phyloP scores from a whole-genome alignment of 2,329 filamentous ascomycete species.

The Pyrenophora tritici-repentis region DNA sequence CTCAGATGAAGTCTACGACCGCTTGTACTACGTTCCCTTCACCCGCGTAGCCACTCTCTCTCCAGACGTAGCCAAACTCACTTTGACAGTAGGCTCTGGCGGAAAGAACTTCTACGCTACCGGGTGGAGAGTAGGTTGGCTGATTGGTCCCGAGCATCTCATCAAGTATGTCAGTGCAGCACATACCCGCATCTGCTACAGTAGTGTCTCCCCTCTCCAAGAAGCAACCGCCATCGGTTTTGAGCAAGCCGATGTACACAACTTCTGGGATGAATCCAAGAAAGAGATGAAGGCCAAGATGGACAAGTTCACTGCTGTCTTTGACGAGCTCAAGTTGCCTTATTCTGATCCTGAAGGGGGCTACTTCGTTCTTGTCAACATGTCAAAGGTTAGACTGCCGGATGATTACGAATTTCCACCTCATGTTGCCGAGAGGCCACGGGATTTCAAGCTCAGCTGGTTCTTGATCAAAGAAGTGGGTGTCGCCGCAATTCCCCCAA shows the following conservation, averaged over 20 bases:
- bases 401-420: conserved; percentile 84
- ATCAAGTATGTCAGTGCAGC: conserved; percentile 91
- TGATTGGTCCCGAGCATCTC: conserved; percentile 85
- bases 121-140: conserved; percentile 94
- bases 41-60: conserved; percentile 90
- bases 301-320: conserved; percentile 76
- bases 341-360: conserved; percentile 95
- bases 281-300: conserved; percentile 90
- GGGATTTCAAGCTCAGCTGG: conserved; percentile 95
- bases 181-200: conserved; percentile 96
- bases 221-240: conserved; percentile 94
- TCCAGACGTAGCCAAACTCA: conserved; percentile 84
- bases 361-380: conserved; percentile 96
- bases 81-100: conserved; percentile 90
- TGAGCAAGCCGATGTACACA: conserved; percentile 80
- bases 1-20: conserved; percentile 76
- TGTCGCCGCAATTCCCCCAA: conserved; percentile 93
- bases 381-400: conserved; percentile 84
- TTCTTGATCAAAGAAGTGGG: conserved; percentile 96
- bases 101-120: conserved; percentile 99
- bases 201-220: conserved; percentile 88
- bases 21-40: conserved; percentile 93
- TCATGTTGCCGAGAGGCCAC: conserved; percentile 81
- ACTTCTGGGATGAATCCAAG: conserved; percentile 86
- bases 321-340: conserved; percentile 55